These are phyloP conservation scores for Trametes sanguinea DNA, from an alignment of 768 basidiomycete species.

Conservation along the genomic window DNA sequence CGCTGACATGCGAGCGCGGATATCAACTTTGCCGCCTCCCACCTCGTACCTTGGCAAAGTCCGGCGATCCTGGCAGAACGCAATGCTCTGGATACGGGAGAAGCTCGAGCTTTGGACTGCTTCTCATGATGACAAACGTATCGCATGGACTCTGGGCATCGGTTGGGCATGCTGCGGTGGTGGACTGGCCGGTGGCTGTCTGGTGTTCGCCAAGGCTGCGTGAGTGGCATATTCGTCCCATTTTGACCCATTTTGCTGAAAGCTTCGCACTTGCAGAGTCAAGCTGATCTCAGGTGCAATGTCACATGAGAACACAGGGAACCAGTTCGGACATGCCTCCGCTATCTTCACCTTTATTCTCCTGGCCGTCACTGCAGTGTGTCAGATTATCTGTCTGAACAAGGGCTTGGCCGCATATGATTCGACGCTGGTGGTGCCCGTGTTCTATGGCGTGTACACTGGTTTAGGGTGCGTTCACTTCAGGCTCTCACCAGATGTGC, in stretches of 20 bases:
- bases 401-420: conserved; percentile 89
- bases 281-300: conserved; percentile 76
- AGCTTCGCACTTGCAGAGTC: conserved; percentile 48
- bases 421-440: conserved; percentile 88
- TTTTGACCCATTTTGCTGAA: not conserved
- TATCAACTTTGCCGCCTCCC: conserved; percentile 14
- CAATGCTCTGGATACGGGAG: conserved; percentile 57
- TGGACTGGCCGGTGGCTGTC: conserved; percentile 82
- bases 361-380: conserved; percentile 69
- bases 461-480: conserved; percentile 62
- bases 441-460: conserved; percentile 93
- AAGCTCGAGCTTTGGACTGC: conserved; percentile 75
- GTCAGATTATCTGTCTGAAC: conserved; percentile 92
- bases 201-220: conserved; percentile 84
- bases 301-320: conserved; percentile 80
- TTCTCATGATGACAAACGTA: conserved; percentile 77
- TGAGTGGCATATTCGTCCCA: conserved; percentile 37
- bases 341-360: conserved; percentile 69
- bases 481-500: not conserved
- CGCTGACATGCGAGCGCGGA: conserved; percentile 40
- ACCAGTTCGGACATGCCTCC: conserved; percentile 81
- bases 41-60: conserved; percentile 37
- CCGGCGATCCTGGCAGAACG: conserved; percentile 43
- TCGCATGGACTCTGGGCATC: conserved; percentile 91
- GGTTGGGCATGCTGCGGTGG: conserved; percentile 95